Base-by-base conservation (phyloP, 176 grass and related monocot genomes). In the Ananas comosus region DNA sequence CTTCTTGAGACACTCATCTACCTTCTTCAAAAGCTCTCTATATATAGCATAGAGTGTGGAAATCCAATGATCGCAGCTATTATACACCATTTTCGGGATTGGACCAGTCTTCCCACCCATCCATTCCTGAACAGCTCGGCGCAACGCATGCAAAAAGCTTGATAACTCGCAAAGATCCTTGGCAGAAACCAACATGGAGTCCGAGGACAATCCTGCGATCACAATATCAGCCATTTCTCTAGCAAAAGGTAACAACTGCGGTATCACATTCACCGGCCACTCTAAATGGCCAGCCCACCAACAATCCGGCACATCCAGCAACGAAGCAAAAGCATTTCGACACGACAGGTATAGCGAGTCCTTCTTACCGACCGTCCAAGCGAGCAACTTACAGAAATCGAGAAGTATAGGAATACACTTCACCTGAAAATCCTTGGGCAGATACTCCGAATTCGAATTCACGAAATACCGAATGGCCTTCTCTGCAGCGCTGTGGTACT, bases 111-210 rank as follows among this genome's bases (percentile, higher is more conserved):
- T 42, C 24, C 53, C 64, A 7, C 75, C 70, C 64, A 83, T 82
- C 81, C 81, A 85, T 11, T 53, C 21, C 49, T 70, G 77, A 13
- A 75, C 85, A 52, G 83, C 81, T 71, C 58, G 53, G 25, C 82
- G 82, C 50, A 92, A 51, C 11, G 88, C 83, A 51, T 72, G 78
- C 17, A 97, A 74, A 74, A 92, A 97, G 64, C 83, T 90, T 23
- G 89, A 85, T 64, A 97, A 84, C 77, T 97, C 93, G 18, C 74
- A 78, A 8, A 97, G 73, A 74, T 90, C 82, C 66, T 33, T 68
- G 4, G 77, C 21, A 1, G 74, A 51, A 48, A 92, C 79, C 16
- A 42, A 48, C 86, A 97, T 85, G 23, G 77, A 13, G 53, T 77
- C 47, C 0, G 84, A 90, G 23, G 84, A 76, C 22, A 97, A 80